Conservation (phyloP, 805 yeast genomes). For the Saccharomycopsis olivae region DNA sequence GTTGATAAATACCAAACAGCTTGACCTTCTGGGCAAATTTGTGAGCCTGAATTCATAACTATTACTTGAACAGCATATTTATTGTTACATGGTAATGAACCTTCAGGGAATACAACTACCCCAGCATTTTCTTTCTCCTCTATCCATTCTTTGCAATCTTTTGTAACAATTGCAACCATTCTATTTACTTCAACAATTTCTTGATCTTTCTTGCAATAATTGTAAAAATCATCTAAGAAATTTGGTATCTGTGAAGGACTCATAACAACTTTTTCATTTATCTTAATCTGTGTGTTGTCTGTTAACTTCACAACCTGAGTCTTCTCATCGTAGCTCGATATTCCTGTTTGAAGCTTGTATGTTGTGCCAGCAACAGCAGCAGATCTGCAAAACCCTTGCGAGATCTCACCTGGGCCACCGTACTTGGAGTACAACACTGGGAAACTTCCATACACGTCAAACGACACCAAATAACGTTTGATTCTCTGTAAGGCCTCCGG, state of each 20-base stretch:
- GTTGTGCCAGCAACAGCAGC: conserved; percentile 98
- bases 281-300: conserved; percentile 67
- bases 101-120: conserved; percentile 86
- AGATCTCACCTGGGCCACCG: conserved; percentile 92
- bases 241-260: conserved; percentile 59
- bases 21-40: conserved; percentile 79
- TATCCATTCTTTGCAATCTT: conserved; percentile 89
- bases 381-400: conserved; percentile 94
- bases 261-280: conserved; percentile 69
- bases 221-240: conserved; percentile 24
- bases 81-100: conserved; percentile 57
- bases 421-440: conserved; percentile 87
- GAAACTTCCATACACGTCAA: conserved; percentile 89
- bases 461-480: conserved; percentile 70
- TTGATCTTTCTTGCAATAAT: conserved; percentile 24
- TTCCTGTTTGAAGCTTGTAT: conserved; percentile 65
- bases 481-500: conserved; percentile 72
- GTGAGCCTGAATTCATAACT: conserved; percentile 80
- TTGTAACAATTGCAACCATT: conserved; percentile 71
- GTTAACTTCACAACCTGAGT: conserved; percentile 58
- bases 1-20: conserved; percentile 87
- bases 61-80: conserved; percentile 72
- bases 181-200: conserved; percentile 51
- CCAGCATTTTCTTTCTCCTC: conserved; percentile 75
- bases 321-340: conserved; percentile 54